Conservation (phyloP, 371 early-diverging fungal species). For the Actinomortierella wolfii region DNA sequence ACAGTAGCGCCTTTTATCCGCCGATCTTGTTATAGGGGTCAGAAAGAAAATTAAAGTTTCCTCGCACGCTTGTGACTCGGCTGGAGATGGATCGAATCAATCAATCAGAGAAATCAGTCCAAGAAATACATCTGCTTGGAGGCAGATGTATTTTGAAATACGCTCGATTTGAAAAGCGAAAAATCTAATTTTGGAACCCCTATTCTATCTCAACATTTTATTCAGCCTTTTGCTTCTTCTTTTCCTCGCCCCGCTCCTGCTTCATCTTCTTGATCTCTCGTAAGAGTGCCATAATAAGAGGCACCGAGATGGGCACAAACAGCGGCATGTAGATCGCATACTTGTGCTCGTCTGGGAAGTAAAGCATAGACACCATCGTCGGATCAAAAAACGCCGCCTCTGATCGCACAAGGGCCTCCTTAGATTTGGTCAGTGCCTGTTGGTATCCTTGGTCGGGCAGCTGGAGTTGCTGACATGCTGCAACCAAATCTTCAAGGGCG, state of each 20-base stretch:
- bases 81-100: no score
- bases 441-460: conserved; percentile 46
- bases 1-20: no score
- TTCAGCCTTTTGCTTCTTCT: conserved; percentile 17
- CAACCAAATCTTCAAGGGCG: conserved; percentile 25
- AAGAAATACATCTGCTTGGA: no score
- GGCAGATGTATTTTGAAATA: no score
- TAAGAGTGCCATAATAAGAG: conserved; percentile 63
- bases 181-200: no score
- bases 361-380: conserved; percentile 94
- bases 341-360: conserved; percentile 97
- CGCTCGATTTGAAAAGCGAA: no score
- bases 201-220: no score
- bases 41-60: no score
- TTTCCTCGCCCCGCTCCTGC: conserved; percentile 12
- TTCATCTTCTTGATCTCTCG: conserved; percentile 53
- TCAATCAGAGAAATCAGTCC: no score
- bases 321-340: conserved; percentile 97
- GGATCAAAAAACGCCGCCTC: conserved; percentile 96
- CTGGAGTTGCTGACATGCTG: conserved; percentile 13
- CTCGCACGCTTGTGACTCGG: no score
- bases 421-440: conserved; percentile 57
- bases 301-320: conserved; percentile 89
- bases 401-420: conserved; percentile 68
- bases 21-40: no score